Conservation (phyloP, 2,329 filamentous ascomycete genomes). For the Zalaria sp. region DNA sequence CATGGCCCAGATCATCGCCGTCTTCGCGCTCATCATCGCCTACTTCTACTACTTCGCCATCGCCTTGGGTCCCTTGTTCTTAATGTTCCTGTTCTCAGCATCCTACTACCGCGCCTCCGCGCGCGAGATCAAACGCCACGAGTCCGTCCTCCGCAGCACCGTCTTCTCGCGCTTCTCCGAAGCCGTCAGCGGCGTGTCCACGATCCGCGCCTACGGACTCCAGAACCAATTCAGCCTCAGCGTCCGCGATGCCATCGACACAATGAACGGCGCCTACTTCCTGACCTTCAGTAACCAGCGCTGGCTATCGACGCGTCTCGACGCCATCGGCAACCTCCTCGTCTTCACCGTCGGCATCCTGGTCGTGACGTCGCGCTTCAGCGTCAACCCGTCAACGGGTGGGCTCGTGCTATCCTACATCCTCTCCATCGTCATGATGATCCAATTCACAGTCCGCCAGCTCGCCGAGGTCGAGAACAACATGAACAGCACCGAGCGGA, state of each 20-base stretch:
- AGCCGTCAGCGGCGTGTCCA: constrained; percentile 68
- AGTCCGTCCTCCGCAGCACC: constrained; percentile 71
- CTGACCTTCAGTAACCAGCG: constrained; percentile 91
- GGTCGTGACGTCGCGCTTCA: constrained; percentile 82
- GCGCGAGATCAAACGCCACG: constrained; percentile 86
- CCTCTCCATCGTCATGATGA: constrained; percentile 82
- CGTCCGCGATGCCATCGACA: constrained; percentile 61
- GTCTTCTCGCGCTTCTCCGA: constrained; percentile 90
- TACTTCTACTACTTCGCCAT: constrained; percentile 83
- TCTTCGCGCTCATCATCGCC: constrained; percentile 85
- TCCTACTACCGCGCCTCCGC: constrained; percentile 84
- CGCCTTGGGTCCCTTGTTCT: constrained; percentile 52
- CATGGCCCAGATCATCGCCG: constrained; percentile 63
- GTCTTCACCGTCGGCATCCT: constrained; percentile 83
- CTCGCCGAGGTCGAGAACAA: constrained; percentile 93
- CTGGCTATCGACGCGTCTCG: constrained; percentile 77
- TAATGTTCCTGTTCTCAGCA: constrained; percentile 69
- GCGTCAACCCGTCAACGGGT: constrained; percentile 67
- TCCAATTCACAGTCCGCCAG: constrained; percentile 89
- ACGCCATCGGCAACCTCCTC: constrained; percentile 67
- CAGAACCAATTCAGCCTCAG: constrained; percentile 58
- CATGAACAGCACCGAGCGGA: constrained; percentile 90
- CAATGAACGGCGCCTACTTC: constrained; percentile 91
- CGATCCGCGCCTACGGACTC: constrained; percentile 80
- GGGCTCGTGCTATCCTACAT: constrained; percentile 90